Evolutionary conservation across 495 filamentous ascomycete species (phyloP).

Genomic region (Xylaria cubensis): DNA sequence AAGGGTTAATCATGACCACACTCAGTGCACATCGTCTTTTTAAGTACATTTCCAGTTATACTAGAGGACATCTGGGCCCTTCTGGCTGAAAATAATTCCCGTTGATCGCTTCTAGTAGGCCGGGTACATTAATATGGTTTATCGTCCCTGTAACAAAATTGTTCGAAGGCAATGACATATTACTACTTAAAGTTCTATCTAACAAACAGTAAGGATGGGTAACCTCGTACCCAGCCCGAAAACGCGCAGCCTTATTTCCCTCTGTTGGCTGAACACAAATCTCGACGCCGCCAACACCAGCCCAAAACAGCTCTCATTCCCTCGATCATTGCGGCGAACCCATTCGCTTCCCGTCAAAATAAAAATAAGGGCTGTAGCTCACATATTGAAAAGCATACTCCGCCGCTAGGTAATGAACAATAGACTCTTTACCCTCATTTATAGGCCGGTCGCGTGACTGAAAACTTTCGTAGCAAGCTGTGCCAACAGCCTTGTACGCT

Average conservation of each 20-base stretch:
- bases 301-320: neutral
- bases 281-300: neutral
- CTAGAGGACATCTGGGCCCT: too few relatives aligned
- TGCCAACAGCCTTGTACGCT: slow-evolving; percentile 78
- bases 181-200: slow-evolving; percentile 16
- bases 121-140: too few relatives aligned
- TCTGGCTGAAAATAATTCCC: too few relatives aligned
- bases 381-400: neutral
- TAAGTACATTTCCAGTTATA: too few relatives aligned
- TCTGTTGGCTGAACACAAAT: neutral
- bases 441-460: slow-evolving; percentile 58
- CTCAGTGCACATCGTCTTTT: too few relatives aligned
- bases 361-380: neutral
- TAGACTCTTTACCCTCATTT: neutral
- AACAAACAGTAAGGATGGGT: neutral
- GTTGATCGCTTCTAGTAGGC: too few relatives aligned
- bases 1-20: too few relatives aligned
- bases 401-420: neutral
- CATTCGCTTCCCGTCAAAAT: neutral
- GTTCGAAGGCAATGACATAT: too few relatives aligned
- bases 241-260: neutral
- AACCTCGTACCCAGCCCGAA: neutral
- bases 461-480: slow-evolving; percentile 78
- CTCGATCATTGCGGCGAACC: neutral
- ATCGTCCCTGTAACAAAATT: too few relatives aligned